phyloP scores from a whole-genome alignment of 169 alveolate genomes.

The Haemoproteus tartakovskyi region DNA sequence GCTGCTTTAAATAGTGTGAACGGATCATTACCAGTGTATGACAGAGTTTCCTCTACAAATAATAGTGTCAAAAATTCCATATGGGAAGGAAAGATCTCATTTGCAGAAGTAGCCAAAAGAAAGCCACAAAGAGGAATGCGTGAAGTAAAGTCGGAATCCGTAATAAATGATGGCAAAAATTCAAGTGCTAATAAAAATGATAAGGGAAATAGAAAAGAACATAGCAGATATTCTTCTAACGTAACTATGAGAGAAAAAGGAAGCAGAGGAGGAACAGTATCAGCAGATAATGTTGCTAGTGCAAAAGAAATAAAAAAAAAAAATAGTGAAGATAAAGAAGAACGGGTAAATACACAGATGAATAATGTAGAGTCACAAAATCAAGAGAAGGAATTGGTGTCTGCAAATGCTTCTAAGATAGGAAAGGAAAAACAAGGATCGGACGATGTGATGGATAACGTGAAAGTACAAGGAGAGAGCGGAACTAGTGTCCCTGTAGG shows the following conservation, averaged over 20 bases:
- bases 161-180: neutral
- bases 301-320: neutral
- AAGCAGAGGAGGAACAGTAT: neutral
- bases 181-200: neutral
- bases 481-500: conserved; percentile 10
- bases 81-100: conserved; percentile 61
- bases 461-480: neutral
- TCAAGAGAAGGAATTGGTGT: too few species aligned
- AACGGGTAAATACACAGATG: neutral
- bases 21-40: neutral
- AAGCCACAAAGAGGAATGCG: conserved; percentile 8
- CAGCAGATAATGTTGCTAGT: neutral
- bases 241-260: neutral
- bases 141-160: neutral
- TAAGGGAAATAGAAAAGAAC: neutral
- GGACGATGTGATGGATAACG: neutral
- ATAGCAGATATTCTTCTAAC: neutral
- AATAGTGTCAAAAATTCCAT: conserved; percentile 25
- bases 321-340: neutral
- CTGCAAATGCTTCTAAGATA: neutral
- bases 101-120: conserved; percentile 60
- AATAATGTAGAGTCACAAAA: neutral
- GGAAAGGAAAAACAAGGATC: neutral
- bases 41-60: conserved; percentile 3
- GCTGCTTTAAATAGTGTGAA: neutral